Evolutionary conservation across 148 eudicot species (phyloP).

Genomic region (Cornus suecica): DNA sequence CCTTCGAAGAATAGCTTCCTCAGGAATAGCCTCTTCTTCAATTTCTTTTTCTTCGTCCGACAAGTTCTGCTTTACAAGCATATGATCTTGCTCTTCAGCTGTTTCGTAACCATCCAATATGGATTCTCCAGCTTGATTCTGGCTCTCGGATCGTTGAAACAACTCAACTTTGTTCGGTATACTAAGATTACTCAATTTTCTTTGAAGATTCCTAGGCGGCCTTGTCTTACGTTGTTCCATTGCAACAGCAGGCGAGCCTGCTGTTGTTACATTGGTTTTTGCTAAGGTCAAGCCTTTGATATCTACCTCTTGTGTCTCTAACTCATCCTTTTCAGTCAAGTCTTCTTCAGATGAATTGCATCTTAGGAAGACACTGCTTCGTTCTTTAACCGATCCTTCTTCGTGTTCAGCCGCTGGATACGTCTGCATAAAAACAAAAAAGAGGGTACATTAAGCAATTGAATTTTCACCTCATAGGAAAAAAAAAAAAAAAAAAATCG

Average conservation of each 20-base stretch:
- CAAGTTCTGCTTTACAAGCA: constrained; percentile 14
- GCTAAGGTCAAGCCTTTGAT: constrained; percentile 12
- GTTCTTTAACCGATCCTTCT: constrained; percentile 44
- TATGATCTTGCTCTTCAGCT: constrained; percentile 28
- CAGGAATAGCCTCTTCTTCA: constrained; percentile 42
- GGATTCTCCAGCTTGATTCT: constrained; percentile 24
- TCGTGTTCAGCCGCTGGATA: constrained; percentile 52
- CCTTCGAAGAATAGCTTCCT: constrained; percentile 46
- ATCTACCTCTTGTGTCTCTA: constrained; percentile 26
- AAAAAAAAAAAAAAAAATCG: too few species aligned
- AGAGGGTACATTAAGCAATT: constrained; percentile 16
- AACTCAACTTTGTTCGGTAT: constrained; percentile 61
- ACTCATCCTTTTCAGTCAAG: constrained; percentile 29
- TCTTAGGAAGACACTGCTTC: constrained; percentile 47
- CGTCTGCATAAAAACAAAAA: constrained; percentile 41
- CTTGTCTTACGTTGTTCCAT: constrained; percentile 21
- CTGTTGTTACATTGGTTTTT: constrained; percentile 20
- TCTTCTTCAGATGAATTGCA: constrained; percentile 69
- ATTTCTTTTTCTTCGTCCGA: constrained; percentile 30
- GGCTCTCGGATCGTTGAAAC: constrained; percentile 28
- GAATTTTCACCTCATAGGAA: not conserved
- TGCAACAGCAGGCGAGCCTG: constrained; percentile 14
- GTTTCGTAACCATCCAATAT: constrained; percentile 33
- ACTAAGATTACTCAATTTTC: constrained; percentile 40
- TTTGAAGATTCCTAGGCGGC: constrained; percentile 18